Conservation (phyloP, 2,329 filamentous ascomycete species). For the Aspergillus sp. region DNA sequence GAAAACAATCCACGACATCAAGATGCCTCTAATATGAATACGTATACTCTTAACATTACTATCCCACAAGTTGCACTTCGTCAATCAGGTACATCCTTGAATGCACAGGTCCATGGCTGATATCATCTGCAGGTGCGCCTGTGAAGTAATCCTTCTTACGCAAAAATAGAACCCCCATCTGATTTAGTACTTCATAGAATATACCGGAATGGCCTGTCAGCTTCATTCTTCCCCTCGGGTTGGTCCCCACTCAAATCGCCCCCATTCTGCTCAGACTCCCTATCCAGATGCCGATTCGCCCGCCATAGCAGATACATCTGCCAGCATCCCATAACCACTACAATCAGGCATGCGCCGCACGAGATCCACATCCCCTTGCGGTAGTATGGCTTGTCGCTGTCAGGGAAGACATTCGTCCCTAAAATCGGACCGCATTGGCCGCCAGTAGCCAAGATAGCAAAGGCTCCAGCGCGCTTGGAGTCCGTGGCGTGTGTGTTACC, state of each 20-base stretch:
- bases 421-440: constrained; percentile 38
- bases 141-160: neutral
- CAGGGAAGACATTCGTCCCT: constrained; percentile 38
- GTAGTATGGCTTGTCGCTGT: constrained; percentile 36
- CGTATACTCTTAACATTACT: neutral
- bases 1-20: neutral
- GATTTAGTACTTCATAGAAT: neutral
- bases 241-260: neutral
- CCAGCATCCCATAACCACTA: constrained; percentile 16
- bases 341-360: constrained; percentile 30
- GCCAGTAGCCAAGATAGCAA: constrained; percentile 41
- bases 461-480: constrained; percentile 40
- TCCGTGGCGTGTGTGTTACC: constrained; percentile 42
- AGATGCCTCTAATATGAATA: neutral
- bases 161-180: neutral
- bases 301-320: constrained; percentile 23
- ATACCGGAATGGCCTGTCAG: neutral
- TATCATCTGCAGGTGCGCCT: neutral
- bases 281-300: constrained; percentile 27
- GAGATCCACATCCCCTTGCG: constrained; percentile 41
- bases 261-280: neutral
- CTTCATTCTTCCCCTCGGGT: neutral
- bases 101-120: neutral
- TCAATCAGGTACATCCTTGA: neutral
- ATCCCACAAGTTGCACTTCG: neutral